Evolutionary conservation across 1,284 basidiomycete genomes (phyloP).

Genomic region (Ceratobasidium theobromae): DNA sequence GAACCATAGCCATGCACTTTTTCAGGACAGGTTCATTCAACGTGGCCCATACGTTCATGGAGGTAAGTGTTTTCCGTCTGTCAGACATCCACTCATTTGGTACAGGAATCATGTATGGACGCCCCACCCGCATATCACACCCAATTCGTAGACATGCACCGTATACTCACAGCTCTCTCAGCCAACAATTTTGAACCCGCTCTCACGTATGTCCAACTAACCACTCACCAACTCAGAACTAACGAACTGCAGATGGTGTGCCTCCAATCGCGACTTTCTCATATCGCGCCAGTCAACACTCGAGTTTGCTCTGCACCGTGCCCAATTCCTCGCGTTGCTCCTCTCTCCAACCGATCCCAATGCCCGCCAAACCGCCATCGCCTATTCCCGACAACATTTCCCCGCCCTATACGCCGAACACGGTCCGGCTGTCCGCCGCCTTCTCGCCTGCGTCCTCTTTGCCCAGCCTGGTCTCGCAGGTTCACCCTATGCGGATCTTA

Average conservation of each 20-base stretch:
- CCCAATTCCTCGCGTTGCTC: constrained; percentile 76
- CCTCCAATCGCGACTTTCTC: constrained; percentile 64
- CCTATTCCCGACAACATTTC: constrained; percentile 72
- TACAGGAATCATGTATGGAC: constrained; percentile 68
- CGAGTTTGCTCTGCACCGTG: constrained; percentile 85
- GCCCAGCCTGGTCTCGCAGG: constrained; percentile 60
- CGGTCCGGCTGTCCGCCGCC: constrained; percentile 58
- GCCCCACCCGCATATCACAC: constrained; percentile 59
- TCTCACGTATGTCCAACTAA: constrained; percentile 56
- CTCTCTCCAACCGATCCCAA: constrained; percentile 54
- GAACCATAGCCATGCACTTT: constrained; percentile 73
- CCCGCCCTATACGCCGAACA: constrained; percentile 67
- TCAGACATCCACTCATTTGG: constrained; percentile 1
- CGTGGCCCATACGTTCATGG: constrained; percentile 68
- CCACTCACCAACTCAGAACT: constrained; percentile 13
- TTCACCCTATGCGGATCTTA: constrained; percentile 76
- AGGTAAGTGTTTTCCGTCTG: constrained; percentile 48
- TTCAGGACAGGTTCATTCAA: constrained; percentile 78
- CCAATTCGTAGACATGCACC: constrained; percentile 71
- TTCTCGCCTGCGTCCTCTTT: constrained; percentile 72
- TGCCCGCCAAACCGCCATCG: constrained; percentile 55
- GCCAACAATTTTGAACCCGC: constrained; percentile 70
- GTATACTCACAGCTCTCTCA: constrained; percentile 68
- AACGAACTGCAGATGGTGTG: constrained; percentile 67
- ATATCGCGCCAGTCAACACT: constrained; percentile 69